These are phyloP conservation scores for Amauroascus niger DNA, from an alignment of 2,329 filamentous ascomycete genomes.

Conservation along the genomic window DNA sequence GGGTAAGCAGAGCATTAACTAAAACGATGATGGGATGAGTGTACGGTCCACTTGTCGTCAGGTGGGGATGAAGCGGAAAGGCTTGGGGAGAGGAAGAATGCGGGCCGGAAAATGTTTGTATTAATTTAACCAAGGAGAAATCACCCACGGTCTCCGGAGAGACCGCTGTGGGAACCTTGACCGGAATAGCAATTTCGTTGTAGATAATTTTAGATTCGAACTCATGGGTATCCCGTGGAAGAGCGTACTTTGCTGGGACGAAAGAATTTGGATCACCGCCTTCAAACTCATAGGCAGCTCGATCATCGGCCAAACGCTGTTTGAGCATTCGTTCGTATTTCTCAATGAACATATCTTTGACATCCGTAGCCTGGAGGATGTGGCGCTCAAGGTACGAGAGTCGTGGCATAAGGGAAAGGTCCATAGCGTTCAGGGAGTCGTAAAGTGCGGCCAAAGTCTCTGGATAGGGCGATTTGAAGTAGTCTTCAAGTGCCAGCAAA, in stretches of 20 bases:
- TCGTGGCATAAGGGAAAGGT: slow-evolving; percentile 82
- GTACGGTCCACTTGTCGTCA: slow-evolving; percentile 79
- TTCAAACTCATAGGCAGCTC: slow-evolving; percentile 22
- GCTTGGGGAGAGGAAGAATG: slow-evolving; percentile 76
- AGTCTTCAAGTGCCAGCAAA: slow-evolving; percentile 84
- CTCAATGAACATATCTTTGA: slow-evolving; percentile 92
- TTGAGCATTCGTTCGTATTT: slow-evolving; percentile 95
- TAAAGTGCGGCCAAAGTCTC: slow-evolving; percentile 85
- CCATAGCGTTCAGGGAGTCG: slow-evolving; percentile 91
- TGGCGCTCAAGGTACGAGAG: slow-evolving; percentile 74
- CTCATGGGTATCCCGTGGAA: slow-evolving; percentile 92
- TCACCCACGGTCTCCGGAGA: slow-evolving; percentile 95
- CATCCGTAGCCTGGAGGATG: slow-evolving; percentile 80
- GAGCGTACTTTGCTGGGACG: slow-evolving; percentile 57
- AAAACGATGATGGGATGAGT: slow-evolving; percentile 95
- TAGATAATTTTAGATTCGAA: slow-evolving; percentile 94
- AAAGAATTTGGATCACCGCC: slow-evolving; percentile 46
- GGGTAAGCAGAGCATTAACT: slow-evolving; percentile 86
- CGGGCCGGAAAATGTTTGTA: slow-evolving; percentile 80
- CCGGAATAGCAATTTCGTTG: slow-evolving; percentile 90
- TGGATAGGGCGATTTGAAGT: slow-evolving; percentile 82
- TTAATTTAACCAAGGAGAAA: slow-evolving; percentile 93
- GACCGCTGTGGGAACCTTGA: slow-evolving; percentile 88
- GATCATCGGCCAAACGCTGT: slow-evolving; percentile 62
- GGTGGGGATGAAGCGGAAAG: slow-evolving; percentile 77